Evolutionary conservation across 257 asterid species (phyloP), one percentile per base, ranked within the genome.

Genomic region (Solanum piurae): DNA sequence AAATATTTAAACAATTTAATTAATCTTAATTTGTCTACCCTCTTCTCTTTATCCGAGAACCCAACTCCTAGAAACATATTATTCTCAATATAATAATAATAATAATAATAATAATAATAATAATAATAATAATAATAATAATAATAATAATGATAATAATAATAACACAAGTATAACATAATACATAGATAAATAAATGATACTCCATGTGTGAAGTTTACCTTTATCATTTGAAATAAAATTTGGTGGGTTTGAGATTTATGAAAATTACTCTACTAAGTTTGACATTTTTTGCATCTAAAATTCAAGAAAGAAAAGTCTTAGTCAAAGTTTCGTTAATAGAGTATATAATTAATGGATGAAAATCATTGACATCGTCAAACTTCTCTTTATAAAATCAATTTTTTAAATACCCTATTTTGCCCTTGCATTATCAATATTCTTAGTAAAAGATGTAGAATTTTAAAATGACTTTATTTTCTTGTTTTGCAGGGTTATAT

Each of bases 401-500:
- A 52, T 2, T 52, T 46, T 16, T 20, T 23, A 25, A 66, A 66
- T 25, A 12, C 34, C 74, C 29, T 66, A 66, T 66, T 23, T 10
- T 66, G 6, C 20, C 36, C 36, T 66, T 25, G 18, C 36, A 66
- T 66, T 25, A 25, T 25, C 64, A 80, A 55, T 55, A 46, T 46
- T 46, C 0, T 21, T 27, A 64, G 3, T n/a, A 25, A 31, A 33
- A 31, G 5, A 49, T 52, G 0, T 42, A 42, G 29, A 29, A 11
- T 34, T 31, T 34, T 60, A 10, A 40, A 33, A 21, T 14, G 52
- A 31, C 33, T 16, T n/a, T 69, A 4, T 79, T 66, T 12, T 88
- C 21, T 60, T 23, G 9, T 72, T 74, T 83, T 91, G 92, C 94
- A 94, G 96, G 94, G 95, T 94, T 3, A 94, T 93, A 87, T 94